Evolutionary conservation across 306 rosid genomes (phyloP), one percentile per base, ranked within the genome.

Genomic region (Lathyrus sativus): DNA sequence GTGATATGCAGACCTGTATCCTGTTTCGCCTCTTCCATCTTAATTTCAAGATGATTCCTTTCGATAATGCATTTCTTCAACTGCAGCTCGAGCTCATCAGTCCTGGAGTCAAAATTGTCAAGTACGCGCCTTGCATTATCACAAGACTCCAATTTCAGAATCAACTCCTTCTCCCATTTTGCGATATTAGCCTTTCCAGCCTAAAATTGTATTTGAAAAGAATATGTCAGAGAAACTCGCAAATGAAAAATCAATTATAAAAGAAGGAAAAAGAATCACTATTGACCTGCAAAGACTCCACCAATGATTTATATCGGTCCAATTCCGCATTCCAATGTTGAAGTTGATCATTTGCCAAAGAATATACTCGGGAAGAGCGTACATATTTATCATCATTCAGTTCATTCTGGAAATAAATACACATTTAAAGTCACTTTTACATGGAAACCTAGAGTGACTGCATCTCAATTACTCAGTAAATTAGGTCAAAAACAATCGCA

Each of bases 321-420:
- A 82, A 71, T 75, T 93, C 97, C 65, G 90, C 73, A 51, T 70
- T 85, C 97, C 96, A 93, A 75, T 86, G 96, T 68, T 88, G 99
- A 71, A 87, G 90, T 81, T 93, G 99, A 81, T 93, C 99, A 65
- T 85, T 88, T 33, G 79, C 79, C 85, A 86, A 76, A 72, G 83
- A 74, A 77, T 90, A 90, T 26, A 86, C 50, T 68, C 95, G 83
- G 3, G 97, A 86, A 33, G 95, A 72, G 68, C 73, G 85, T 31
- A 88, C 84, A 71, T 88, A 90, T 64, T 93, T 93, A 45, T 88
- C 97, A 82, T 88, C 97, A 75, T 79, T 88, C 79, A 86, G 67
- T 71, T 88, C 96, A 76, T 80, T 87, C 99, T 93, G 82, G 37
- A 75, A 74, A 82, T 65, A 72, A 54, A 68, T 66, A 73, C 53